Evolutionary conservation across 2,329 filamentous ascomycete species (phyloP).

Genomic region (Knufia fluminis): DNA sequence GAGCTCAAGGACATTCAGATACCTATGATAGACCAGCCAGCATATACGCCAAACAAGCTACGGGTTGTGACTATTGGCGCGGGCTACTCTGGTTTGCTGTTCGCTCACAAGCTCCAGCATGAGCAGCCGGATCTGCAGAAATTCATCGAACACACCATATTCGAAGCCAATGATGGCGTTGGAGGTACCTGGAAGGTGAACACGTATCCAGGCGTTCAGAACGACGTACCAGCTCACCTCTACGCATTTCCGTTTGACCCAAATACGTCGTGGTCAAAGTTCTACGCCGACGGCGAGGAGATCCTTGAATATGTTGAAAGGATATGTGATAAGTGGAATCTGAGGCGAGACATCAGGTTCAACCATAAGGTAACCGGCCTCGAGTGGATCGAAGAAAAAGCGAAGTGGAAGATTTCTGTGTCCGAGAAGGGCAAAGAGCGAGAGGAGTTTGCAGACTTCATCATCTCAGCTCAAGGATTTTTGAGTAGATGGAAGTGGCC

Average conservation of each 20-base stretch:
- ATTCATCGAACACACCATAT: conserved; percentile 34
- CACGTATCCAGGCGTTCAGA: conserved; percentile 35
- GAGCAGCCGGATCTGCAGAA: conserved; percentile 27
- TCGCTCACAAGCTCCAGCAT: conserved; percentile 35
- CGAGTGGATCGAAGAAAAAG: conserved; percentile 30
- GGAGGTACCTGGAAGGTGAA: conserved; percentile 38
- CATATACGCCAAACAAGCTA: conserved; percentile 16
- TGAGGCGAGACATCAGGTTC: conserved; percentile 32
- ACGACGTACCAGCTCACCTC: conserved; percentile 57
- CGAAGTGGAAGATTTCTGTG: conserved; percentile 32
- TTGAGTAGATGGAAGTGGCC: conserved; percentile 27
- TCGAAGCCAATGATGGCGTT: conserved; percentile 34
- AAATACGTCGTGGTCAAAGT: conserved; percentile 35
- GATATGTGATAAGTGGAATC: conserved; percentile 32
- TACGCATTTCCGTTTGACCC: conserved; percentile 30
- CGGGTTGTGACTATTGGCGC: conserved; percentile 24
- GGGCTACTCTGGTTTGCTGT: conserved; percentile 29
- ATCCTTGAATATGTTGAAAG: conserved; percentile 35
- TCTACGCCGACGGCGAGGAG: conserved; percentile 34
- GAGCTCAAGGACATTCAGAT: conserved; percentile 16
- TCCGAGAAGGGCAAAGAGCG: conserved; percentile 22
- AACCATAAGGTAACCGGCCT: conserved; percentile 31
- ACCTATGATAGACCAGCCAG: conserved; percentile 15
- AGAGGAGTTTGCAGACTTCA: conserved; percentile 27
- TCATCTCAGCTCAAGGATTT: conserved; percentile 29